These are phyloP conservation scores for Fusarium sterilihyphosum DNA, from an alignment of 2,329 filamentous ascomycete genomes.

Conservation along the genomic window DNA sequence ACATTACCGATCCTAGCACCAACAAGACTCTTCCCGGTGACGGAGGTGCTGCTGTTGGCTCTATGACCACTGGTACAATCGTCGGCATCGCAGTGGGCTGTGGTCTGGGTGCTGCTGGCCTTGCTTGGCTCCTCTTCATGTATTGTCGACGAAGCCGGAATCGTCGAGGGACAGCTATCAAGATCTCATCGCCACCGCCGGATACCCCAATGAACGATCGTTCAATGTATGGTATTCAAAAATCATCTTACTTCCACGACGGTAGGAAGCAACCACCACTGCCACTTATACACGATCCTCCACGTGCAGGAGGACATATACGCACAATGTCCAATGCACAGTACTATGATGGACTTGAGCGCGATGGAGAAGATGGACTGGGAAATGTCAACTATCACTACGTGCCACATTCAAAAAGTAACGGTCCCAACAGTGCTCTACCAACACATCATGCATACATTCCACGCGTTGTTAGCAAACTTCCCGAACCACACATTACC, in stretches of 20 bases:
- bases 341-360: conserved; percentile 6
- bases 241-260: not conserved
- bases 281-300: not conserved
- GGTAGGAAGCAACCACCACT: no score
- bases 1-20: conserved; percentile 51
- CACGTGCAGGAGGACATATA: not conserved
- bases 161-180: not conserved
- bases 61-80: conserved; percentile 59
- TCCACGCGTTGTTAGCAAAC: conserved; percentile 7
- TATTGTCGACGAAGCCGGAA: conserved; percentile 54
- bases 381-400: conserved; percentile 21
- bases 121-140: conserved; percentile 55
- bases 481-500: not conserved
- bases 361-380: not conserved
- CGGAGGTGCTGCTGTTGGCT: conserved; percentile 30
- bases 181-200: conserved; percentile 14
- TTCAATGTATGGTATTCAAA: conserved; percentile 15
- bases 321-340: conserved; percentile 12
- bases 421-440: conserved; percentile 2
- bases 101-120: conserved; percentile 54
- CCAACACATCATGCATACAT: conserved; percentile 30
- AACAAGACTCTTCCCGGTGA: conserved; percentile 41
- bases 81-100: conserved; percentile 64
- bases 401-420: conserved; percentile 9
- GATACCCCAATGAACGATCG: conserved; percentile 18